A percentile compares a stretch with the other conserved stretches of the same genome.
These are phyloP conservation scores for Medicago lupulina DNA, from an alignment of 306 rosid species.

Conservation along the genomic window DNA sequence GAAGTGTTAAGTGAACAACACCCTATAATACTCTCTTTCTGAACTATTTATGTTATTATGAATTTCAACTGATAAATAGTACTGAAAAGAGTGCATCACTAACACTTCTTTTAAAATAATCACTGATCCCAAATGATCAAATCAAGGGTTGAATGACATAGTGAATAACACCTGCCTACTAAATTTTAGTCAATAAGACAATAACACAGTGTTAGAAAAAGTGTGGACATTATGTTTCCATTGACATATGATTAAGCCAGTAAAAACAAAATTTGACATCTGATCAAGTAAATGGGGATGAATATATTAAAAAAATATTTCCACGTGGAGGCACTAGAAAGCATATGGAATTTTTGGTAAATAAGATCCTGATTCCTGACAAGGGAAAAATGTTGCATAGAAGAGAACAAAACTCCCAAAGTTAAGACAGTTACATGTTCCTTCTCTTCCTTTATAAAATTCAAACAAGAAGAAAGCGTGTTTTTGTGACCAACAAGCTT, in stretches of 20 bases:
- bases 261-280: not conserved
- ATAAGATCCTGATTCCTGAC: slow-evolving; percentile 38
- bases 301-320: not conserved
- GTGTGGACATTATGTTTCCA: not conserved
- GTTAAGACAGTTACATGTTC: slow-evolving; percentile 8
- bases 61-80: too few species aligned
- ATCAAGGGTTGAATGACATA: not conserved
- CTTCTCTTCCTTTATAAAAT: slow-evolving; percentile 9
- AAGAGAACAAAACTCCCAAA: slow-evolving; percentile 38
- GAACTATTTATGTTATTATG: not conserved
- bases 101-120: too few species aligned
- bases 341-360: not conserved
- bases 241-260: not conserved
- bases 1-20: not conserved
- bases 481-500: slow-evolving; percentile 34
- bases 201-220: not conserved
- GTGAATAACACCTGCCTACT: not conserved
- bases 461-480: slow-evolving; percentile 25
- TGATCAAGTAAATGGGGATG: not conserved
- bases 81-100: not conserved
- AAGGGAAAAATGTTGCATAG: slow-evolving; percentile 26
- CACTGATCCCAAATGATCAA: not conserved
- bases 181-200: not conserved
- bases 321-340: not conserved
- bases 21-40: too few species aligned